phyloP scores from a whole-genome alignment of 2,329 filamentous ascomycete species.

The Teratosphaeria destructans region DNA sequence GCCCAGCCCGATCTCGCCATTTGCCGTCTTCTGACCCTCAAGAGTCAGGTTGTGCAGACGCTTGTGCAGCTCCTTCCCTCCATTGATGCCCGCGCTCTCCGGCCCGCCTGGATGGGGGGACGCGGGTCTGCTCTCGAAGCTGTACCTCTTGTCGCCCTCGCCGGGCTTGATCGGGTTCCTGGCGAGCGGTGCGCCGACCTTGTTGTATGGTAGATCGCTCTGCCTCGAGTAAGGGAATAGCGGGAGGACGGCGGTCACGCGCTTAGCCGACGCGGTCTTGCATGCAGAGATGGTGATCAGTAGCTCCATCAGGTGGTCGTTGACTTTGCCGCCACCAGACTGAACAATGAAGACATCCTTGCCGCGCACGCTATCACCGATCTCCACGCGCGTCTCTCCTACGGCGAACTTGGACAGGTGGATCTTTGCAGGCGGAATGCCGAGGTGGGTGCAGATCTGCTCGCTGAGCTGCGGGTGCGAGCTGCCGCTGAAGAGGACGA shows the following conservation, averaged over 20 bases:
- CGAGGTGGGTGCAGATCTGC: conserved; percentile 77
- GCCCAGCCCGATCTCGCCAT: conserved; percentile 10
- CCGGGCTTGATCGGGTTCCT: conserved; percentile 53
- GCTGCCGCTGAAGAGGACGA: conserved; percentile 85
- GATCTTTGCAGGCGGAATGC: conserved; percentile 74
- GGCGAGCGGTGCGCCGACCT: conserved; percentile 76
- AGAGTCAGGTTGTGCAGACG: conserved; percentile 59
- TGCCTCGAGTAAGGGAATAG: conserved; percentile 96
- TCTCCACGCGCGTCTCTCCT: conserved; percentile 89
- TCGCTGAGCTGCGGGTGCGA: conserved; percentile 84
- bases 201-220: conserved; percentile 94
- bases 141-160: conserved; percentile 51
- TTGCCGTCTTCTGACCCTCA: conserved; percentile 37
- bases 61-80: conserved; percentile 55
- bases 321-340: conserved; percentile 82
- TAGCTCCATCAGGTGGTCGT: conserved; percentile 92
- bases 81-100: conserved; percentile 52
- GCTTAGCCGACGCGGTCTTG: conserved; percentile 83
- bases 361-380: conserved; percentile 88
- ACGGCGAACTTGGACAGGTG: conserved; percentile 87
- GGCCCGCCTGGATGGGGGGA: conserved; percentile 66
- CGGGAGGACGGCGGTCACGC: conserved; percentile 87
- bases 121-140: conserved; percentile 83
- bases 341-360: conserved; percentile 99
- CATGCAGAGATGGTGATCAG: conserved; percentile 98